Base-by-base conservation (phyloP, 352 stramenopile species). In the Phytophthora foliorum region DNA sequence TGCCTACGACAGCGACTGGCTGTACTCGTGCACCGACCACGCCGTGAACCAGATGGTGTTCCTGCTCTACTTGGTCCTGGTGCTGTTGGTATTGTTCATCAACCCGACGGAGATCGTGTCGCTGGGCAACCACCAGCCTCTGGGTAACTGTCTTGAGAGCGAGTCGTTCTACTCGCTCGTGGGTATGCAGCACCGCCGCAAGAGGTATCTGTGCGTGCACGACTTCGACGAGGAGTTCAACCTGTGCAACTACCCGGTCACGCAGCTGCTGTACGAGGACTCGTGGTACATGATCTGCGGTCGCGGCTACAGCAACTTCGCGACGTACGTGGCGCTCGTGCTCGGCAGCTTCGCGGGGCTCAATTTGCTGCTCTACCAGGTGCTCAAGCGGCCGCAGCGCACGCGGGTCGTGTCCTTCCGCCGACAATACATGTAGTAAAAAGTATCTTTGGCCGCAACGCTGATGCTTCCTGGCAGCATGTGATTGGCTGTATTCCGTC, bases 261-360 rank as follows among this genome's bases (percentile, higher is more conserved):
- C 82, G n/a, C 85, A 93, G 66, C 59, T 93, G 66, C 63, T 81
- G 42, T 86, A 86, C 51, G 77, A 92, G 56, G 81, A 94, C 55
- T 84, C 80, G 46, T 93, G 84, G 86, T 95, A 94, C 72, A 92
- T 91, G 79, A 90, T 95, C 67, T 95, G 88, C 73, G 88, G 88
- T 24, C 84, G 85, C 38, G 73, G 77, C 48, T 94, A 93, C 75
- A 66, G 44, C 36, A 73, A 82, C 49, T 89, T 79, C 27, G 49
- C 72, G 27, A 88, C 84, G 21, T 92, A 90, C 66, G 62, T 86
- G 38, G 72, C 67, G 16, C 52, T 91, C 17, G 75, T 86, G 29
- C 51, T 89, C 6, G 69, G 78, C 49, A 61, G 66, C 57, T 71
- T 83, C 21, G 53, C 86, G 32, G 76, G 81, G 27, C 71, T 84